Evolutionary conservation across 192 early-diverging fungal species (phyloP).

Genomic region (Linnemannia schmuckeri): DNA sequence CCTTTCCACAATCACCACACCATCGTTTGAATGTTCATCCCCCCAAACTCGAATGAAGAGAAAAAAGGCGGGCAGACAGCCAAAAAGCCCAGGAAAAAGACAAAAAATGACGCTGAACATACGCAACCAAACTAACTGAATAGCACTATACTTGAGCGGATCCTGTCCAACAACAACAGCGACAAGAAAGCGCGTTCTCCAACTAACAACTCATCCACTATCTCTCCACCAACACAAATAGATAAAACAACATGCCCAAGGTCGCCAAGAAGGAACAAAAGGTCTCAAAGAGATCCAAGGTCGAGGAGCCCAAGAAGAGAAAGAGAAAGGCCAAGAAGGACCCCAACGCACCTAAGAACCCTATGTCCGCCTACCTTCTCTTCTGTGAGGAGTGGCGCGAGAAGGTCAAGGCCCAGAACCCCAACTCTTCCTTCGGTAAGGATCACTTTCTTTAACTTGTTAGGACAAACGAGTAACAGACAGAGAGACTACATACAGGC

Average conservation of each 20-base stretch:
- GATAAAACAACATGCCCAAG: conserved; percentile 55
- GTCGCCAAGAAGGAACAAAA: conserved; percentile 51
- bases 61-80: neutral
- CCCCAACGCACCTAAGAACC: conserved; percentile 91
- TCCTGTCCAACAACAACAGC: too few relatives aligned
- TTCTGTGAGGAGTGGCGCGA: conserved; percentile 88
- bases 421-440: conserved; percentile 76
- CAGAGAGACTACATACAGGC: neutral
- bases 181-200: neutral
- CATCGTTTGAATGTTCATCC: neutral
- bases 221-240: neutral
- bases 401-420: conserved; percentile 85
- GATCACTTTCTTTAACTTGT: conserved; percentile 17
- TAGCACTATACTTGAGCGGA: too few relatives aligned
- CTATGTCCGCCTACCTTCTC: conserved; percentile 92
- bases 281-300: conserved; percentile 55
- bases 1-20: neutral
- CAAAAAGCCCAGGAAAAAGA: neutral
- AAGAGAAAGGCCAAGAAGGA: conserved; percentile 85
- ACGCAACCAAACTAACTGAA: neutral
- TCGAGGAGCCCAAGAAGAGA: conserved; percentile 63
- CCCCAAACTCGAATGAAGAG: neutral
- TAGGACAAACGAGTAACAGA: neutral
- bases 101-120: neutral
- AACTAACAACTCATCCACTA: neutral